These are phyloP conservation scores for Neocallimastix lanati DNA, from an alignment of 192 early-diverging fungal genomes.

Conservation along the genomic window DNA sequence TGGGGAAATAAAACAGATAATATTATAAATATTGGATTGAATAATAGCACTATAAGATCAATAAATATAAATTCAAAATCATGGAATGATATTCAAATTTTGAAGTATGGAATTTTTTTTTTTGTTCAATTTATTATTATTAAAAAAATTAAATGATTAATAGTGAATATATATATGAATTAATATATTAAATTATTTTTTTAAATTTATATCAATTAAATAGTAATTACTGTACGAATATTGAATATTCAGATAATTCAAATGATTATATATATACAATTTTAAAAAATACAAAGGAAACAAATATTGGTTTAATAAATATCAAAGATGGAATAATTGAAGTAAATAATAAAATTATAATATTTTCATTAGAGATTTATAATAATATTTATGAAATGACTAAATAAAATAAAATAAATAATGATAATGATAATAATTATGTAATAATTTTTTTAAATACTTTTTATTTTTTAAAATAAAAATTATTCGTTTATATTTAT, in stretches of 20 bases:
- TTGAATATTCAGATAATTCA: background rate
- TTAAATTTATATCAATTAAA: too few relatives aligned
- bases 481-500: background rate
- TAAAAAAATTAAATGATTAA: too few relatives aligned
- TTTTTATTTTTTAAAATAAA: too few relatives aligned
- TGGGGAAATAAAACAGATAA: background rate
- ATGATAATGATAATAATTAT: too few relatives aligned
- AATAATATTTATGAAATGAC: too few relatives aligned
- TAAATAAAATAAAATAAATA: too few relatives aligned
- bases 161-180: too few relatives aligned
- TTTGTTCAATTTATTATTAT: background rate
- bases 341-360: background rate
- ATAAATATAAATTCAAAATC: background rate
- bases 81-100: background rate
- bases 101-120: background rate
- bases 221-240: background rate
- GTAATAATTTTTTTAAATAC: too few relatives aligned
- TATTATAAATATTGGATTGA: background rate
- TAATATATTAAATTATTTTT: too few relatives aligned
- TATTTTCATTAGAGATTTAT: too few relatives aligned
- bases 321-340: background rate
- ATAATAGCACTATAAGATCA: background rate
- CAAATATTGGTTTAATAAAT: background rate
- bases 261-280: background rate
- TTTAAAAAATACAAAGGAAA: background rate